These are phyloP conservation scores for Ulvella scutata DNA, from an alignment of 139 green algal species.

Conservation along the genomic window DNA sequence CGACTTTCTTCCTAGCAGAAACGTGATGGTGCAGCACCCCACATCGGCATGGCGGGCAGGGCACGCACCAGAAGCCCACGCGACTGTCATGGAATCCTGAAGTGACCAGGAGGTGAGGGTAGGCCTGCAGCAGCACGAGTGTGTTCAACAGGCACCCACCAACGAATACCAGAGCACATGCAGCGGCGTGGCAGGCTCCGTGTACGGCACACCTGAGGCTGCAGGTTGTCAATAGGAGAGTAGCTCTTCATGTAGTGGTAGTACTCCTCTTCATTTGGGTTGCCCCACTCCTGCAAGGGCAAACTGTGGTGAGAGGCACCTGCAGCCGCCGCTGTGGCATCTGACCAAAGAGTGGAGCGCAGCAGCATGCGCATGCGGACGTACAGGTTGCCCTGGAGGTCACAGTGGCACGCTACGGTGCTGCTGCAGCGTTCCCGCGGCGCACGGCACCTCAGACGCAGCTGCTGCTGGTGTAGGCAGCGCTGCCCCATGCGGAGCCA, in stretches of 20 bases:
- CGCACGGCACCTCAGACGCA: too few species aligned
- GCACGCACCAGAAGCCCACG: slow-evolving; percentile 39
- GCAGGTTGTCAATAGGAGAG: slow-evolving; percentile 80
- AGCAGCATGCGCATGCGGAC: too few species aligned
- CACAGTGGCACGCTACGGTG: too few species aligned
- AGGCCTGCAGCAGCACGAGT: slow-evolving; percentile 13
- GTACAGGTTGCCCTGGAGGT: too few species aligned
- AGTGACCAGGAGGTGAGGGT: slow-evolving; percentile 76
- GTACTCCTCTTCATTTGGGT: slow-evolving; percentile 43
- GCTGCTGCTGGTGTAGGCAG: too few species aligned
- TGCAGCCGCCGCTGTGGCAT: not conserved
- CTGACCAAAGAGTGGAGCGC: not conserved
- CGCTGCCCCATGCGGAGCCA: too few species aligned
- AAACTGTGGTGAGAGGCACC: slow-evolving; percentile 29
- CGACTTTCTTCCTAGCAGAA: too few species aligned
- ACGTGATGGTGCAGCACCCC: not conserved
- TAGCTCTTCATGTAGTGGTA: slow-evolving; percentile 83
- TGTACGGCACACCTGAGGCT: not conserved
- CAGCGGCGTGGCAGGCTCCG: not conserved
- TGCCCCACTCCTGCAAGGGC: slow-evolving; percentile 56
- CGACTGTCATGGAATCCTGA: slow-evolving; percentile 70
- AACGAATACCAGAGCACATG: not conserved
- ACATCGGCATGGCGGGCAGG: not conserved
- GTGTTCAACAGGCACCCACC: not conserved
- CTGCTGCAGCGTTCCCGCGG: too few species aligned